phyloP scores from a whole-genome alignment of 2,329 filamentous ascomycete genomes.

The Talaromyces verruculosus region DNA sequence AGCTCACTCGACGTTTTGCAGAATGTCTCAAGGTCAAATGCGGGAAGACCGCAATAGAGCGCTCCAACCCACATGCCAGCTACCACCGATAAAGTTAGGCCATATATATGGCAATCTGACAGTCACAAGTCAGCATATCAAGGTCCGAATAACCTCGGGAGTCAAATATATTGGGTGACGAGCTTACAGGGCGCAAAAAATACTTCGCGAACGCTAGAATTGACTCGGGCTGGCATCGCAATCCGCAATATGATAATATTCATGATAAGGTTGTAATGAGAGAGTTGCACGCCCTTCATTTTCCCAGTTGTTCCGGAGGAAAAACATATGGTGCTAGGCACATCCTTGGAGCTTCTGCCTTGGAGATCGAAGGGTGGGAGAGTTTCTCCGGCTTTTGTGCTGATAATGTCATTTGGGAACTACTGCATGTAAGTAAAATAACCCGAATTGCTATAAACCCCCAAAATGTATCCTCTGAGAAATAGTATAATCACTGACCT shows the following conservation, averaged over 20 bases:
- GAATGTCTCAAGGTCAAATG: constrained; percentile 25
- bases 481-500: background rate
- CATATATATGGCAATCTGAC: constrained; percentile 27
- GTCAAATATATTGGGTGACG: background rate
- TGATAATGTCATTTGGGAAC: constrained; percentile 27
- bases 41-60: constrained; percentile 22
- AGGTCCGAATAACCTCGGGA: background rate
- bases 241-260: constrained; percentile 51
- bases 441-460: background rate
- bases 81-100: constrained; percentile 23
- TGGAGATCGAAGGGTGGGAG: constrained; percentile 27
- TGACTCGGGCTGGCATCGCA: constrained; percentile 23
- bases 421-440: constrained; percentile 5
- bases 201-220: constrained; percentile 25
- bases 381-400: constrained; percentile 15
- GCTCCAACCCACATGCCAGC: constrained; percentile 27
- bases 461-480: background rate
- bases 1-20: constrained; percentile 25
- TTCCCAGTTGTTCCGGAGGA: constrained; percentile 80
- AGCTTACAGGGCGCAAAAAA: constrained; percentile 27
- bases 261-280: constrained; percentile 72
- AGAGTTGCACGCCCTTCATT: constrained; percentile 80
- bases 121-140: background rate
- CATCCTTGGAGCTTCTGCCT: constrained; percentile 25
- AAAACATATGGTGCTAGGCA: constrained; percentile 49